These are phyloP conservation scores for Umbilicus rupestris DNA, from an alignment of 164 flowering plant species.

Conservation along the genomic window DNA sequence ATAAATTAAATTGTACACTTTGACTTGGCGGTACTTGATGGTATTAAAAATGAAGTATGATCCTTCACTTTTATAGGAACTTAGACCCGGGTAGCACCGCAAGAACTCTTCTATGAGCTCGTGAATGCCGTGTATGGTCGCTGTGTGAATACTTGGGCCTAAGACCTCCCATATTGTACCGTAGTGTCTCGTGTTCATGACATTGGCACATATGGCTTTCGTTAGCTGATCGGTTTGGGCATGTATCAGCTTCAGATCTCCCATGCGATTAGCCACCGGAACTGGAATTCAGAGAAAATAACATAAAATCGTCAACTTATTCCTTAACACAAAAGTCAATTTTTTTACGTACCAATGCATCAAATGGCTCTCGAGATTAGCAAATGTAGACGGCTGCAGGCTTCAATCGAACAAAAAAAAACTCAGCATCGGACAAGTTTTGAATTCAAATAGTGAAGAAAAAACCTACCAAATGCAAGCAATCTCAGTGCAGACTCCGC, in stretches of 20 bases:
- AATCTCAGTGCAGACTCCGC: neutral
- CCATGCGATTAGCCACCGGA: neutral
- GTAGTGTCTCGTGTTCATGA: neutral
- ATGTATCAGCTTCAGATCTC: neutral
- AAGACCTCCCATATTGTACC: neutral
- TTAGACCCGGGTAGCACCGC: slow-evolving; percentile 1
- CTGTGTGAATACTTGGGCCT: neutral
- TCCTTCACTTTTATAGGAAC: slow-evolving; percentile 8
- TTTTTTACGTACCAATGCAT: too few species aligned
- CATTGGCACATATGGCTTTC: neutral
- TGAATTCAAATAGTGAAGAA: neutral
- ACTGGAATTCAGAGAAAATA: neutral
- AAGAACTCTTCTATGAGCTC: slow-evolving; percentile 1
- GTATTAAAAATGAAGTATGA: neutral
- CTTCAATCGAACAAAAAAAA: neutral
- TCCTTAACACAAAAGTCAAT: too few species aligned
- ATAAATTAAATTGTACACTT: slow-evolving; percentile 1
- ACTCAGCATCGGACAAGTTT: too few species aligned
- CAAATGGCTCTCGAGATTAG: too few species aligned
- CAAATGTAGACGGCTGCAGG: neutral
- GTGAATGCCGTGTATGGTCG: neutral
- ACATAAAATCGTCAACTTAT: neutral
- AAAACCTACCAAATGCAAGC: neutral
- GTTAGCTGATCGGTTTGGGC: neutral
- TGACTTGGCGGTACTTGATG: neutral